These are phyloP conservation scores for Glaciozyma antarctica DNA, from an alignment of 768 basidiomycete species.

Conservation along the genomic window DNA sequence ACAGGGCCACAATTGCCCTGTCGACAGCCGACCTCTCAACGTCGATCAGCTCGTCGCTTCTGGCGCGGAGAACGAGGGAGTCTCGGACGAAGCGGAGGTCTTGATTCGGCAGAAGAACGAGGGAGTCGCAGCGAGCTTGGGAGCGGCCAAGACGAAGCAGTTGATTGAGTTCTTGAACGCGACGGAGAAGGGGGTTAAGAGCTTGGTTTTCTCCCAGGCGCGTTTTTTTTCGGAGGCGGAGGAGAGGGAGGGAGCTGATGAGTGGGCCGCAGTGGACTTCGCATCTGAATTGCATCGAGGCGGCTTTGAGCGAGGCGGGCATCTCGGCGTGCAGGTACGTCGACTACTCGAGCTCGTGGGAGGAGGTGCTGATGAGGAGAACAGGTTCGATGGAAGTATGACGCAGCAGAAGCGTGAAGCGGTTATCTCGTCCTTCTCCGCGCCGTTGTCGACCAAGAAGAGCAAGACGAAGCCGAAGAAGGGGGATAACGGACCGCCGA, in stretches of 20 bases:
- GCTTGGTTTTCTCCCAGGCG: constrained; percentile 29
- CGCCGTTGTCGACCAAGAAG: not conserved
- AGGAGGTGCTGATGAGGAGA: not conserved
- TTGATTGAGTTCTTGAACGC: constrained; percentile 17
- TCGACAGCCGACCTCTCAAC: constrained; percentile 6
- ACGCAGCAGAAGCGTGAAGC: constrained; percentile 28
- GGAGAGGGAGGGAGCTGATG: not conserved
- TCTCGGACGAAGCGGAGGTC: constrained; percentile 5
- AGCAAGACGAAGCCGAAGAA: constrained; percentile 18
- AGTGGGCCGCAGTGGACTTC: constrained; percentile 27
- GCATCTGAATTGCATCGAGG: constrained; percentile 32
- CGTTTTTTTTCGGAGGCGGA: not conserved
- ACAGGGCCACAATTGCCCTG: constrained; percentile 5
- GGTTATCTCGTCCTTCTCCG: constrained; percentile 31
- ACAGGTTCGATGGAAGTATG: constrained; percentile 34
- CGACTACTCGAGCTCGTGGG: not conserved
- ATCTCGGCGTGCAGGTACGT: constrained; percentile 29
- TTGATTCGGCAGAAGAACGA: not conserved
- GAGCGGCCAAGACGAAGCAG: constrained; percentile 24
- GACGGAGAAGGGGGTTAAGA: constrained; percentile 23
- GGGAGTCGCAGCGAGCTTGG: not conserved
- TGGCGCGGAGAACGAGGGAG: not conserved
- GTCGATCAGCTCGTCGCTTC: constrained; percentile 17
- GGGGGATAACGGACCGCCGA: constrained; percentile 22
- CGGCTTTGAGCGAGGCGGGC: constrained; percentile 21